These are phyloP conservation scores for Wickerhamiella azyma DNA, from an alignment of 805 yeast species.

Conservation along the genomic window DNA sequence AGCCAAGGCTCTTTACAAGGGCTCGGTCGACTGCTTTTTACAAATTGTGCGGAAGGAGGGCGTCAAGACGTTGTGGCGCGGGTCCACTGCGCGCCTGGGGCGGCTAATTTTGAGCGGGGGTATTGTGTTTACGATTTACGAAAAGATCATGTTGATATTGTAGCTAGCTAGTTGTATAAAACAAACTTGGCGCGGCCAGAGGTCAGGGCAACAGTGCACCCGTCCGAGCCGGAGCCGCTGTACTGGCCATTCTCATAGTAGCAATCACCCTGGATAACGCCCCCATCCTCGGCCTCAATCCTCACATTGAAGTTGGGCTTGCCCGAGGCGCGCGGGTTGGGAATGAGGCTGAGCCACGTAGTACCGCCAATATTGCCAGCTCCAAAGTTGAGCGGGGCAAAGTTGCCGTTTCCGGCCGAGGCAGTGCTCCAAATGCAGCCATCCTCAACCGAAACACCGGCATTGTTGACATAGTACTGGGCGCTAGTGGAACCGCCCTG, in stretches of 20 bases:
- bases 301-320: constrained; percentile 62
- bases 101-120: constrained; percentile 90
- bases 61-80: constrained; percentile 85
- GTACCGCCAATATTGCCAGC: constrained; percentile 67
- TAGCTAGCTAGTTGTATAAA: constrained; percentile 34
- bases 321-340: constrained; percentile 76
- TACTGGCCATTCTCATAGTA: constrained; percentile 64
- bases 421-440: constrained; percentile 90
- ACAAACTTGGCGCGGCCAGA: constrained; percentile 76
- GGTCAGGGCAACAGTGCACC: constrained; percentile 88
- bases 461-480: constrained; percentile 94
- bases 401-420: constrained; percentile 80
- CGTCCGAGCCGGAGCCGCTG: constrained; percentile 55
- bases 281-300: constrained; percentile 59
- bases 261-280: constrained; percentile 60
- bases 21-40: constrained; percentile 71
- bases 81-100: constrained; percentile 94
- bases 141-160: constrained; percentile 61
- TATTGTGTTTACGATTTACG: constrained; percentile 91
- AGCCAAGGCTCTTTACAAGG: constrained; percentile 51
- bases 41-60: constrained; percentile 81
- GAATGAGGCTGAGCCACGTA: constrained; percentile 79
- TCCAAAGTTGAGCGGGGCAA: constrained; percentile 95
- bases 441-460: constrained; percentile 78
- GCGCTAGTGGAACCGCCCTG: constrained; percentile 71